Conservation (phyloP, 805 yeast genomes). For the Schwanniomyces sp. region DNA sequence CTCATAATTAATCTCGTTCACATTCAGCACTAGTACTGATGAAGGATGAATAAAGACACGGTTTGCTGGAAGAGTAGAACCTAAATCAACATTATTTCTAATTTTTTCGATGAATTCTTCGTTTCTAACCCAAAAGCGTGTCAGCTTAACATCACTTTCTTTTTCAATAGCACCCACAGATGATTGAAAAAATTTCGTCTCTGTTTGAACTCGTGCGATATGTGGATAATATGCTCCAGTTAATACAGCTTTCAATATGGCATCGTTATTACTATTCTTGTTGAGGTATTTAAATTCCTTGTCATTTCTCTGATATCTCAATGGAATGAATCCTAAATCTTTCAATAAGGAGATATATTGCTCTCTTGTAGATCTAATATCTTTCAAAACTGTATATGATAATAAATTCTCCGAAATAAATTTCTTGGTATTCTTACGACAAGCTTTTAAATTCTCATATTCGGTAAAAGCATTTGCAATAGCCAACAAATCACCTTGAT, state of each 20-base stretch:
- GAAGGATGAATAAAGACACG: slow-evolving; percentile 88
- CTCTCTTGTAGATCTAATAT: slow-evolving; percentile 64
- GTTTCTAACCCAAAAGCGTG: slow-evolving; percentile 71
- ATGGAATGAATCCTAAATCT: slow-evolving; percentile 76
- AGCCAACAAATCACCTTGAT: slow-evolving; percentile 76
- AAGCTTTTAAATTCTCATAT: slow-evolving; percentile 37
- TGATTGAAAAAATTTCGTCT: slow-evolving; percentile 68
- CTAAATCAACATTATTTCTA: slow-evolving; percentile 8
- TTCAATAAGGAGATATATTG: slow-evolving; percentile 72
- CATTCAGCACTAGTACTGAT: slow-evolving; percentile 62
- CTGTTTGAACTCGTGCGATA: slow-evolving; percentile 82
- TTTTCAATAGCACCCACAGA: slow-evolving; percentile 77
- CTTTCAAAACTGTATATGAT: slow-evolving; percentile 65
- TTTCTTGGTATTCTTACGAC: slow-evolving; percentile 31
- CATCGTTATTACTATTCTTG: slow-evolving; percentile 48
- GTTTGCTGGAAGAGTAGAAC: slow-evolving; percentile 48
- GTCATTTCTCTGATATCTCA: slow-evolving; percentile 34
- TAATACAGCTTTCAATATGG: slow-evolving; percentile 62
- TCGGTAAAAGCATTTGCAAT: slow-evolving; percentile 57
- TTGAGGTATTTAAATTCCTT: slow-evolving; percentile 34
- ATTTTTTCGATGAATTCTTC: slow-evolving; percentile 43
- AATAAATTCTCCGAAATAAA: slow-evolving; percentile 57
- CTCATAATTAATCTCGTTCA: slow-evolving; percentile 20
- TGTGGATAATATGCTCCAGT: slow-evolving; percentile 86
- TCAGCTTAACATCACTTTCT: slow-evolving; percentile 78